Evolutionary conservation across 148 eudicot species (phyloP), one percentile per base, ranked within the genome.

Genomic region (Suaeda aralocaspica): DNA sequence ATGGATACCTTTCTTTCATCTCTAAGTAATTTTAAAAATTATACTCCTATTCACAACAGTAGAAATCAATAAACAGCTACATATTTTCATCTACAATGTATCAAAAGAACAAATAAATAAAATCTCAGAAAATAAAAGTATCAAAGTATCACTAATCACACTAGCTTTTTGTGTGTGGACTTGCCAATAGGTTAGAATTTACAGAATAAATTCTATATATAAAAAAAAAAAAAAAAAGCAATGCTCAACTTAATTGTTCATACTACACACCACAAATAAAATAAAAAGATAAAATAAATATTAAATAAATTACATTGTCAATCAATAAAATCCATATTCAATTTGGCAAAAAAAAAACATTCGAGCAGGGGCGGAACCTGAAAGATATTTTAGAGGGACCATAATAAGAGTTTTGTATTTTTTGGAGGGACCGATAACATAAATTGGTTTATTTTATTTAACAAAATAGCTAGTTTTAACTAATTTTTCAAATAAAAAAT

Each of bases 1-100:
- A 28, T 68, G 39, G 74, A 46, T 79, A 66, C 82, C 58, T 80
- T 80, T 46, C 82, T 76, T 80, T 72, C 55, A 10, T 56, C 62
- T 34, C 71, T n/a, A 80, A 80, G 82, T 64, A 44, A 67, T n/a
- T 67, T 75, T 50, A 25, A 7, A 55, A 59, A 25, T 64, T 56
- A 21, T 48, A 28, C 52, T n/a, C n/a, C n/a, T n/a, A n/a, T n/a
- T n/a, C n/a, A n/a, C n/a, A 67, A 41, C 60, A 42, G 52, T 46
- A 48, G 53, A 53, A 25, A 69, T 76, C 18, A 34, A 49, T 25
- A 67, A 74, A 74, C 61, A 69, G 59, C 41, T 69, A 53, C 22
- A 56, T 45, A 55, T 76, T 76, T 74, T 50, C 71, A 70, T 70
- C 42, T 64, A 55, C 41, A 49, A 66, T 48, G 52, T 68, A 15